A percentile compares a stretch with the other conserved stretches of the same genome.
Conservation (phyloP, 345 rosid genomes). For the Crucihimalaya himalaica region DNA sequence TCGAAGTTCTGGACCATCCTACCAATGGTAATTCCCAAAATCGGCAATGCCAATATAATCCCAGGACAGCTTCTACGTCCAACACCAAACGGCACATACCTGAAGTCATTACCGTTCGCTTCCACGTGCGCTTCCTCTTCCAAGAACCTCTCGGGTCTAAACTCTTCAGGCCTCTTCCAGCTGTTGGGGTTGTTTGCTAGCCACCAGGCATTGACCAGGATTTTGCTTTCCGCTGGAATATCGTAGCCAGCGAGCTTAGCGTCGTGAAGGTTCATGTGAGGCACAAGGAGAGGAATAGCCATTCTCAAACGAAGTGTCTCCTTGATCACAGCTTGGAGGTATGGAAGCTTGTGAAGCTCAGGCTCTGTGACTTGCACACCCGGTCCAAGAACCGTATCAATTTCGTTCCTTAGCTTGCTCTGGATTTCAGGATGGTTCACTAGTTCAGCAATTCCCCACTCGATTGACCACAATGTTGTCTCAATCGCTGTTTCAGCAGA, state of each 20-base stretch:
- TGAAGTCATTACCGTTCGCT: slow-evolving; percentile 90
- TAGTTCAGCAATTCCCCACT: slow-evolving; percentile 94
- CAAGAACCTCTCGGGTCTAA: slow-evolving; percentile 95
- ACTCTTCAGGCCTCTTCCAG: slow-evolving; percentile 91
- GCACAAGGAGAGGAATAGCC: slow-evolving; percentile 98
- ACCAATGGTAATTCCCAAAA: slow-evolving; percentile 85
- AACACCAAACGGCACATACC: slow-evolving; percentile 94
- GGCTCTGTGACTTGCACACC: slow-evolving; percentile 85
- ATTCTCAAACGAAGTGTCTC: slow-evolving; percentile 88
- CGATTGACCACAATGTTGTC: slow-evolving; percentile 94
- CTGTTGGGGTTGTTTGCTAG: slow-evolving; percentile 85
- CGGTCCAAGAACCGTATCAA: slow-evolving; percentile 73
- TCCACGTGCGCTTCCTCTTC: slow-evolving; percentile 94
- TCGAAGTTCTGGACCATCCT: slow-evolving; percentile 95
- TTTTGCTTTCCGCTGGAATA: slow-evolving; percentile 95
- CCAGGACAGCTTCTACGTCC: slow-evolving; percentile 99
- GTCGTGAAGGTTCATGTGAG: slow-evolving; percentile 96
- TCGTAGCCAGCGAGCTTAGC: slow-evolving; percentile 88
- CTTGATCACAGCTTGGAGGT: slow-evolving; percentile 92
- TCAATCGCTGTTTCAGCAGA: slow-evolving; percentile 69
- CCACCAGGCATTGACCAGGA: slow-evolving; percentile 97
- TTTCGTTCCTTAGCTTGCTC: slow-evolving; percentile 67
- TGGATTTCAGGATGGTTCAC: slow-evolving; percentile 93
- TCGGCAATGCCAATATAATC: slow-evolving; percentile 90
- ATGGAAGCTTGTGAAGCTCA: slow-evolving; percentile 73